Conservation (phyloP, 306 rosid genomes). For the Potentilla sterilis region DNA sequence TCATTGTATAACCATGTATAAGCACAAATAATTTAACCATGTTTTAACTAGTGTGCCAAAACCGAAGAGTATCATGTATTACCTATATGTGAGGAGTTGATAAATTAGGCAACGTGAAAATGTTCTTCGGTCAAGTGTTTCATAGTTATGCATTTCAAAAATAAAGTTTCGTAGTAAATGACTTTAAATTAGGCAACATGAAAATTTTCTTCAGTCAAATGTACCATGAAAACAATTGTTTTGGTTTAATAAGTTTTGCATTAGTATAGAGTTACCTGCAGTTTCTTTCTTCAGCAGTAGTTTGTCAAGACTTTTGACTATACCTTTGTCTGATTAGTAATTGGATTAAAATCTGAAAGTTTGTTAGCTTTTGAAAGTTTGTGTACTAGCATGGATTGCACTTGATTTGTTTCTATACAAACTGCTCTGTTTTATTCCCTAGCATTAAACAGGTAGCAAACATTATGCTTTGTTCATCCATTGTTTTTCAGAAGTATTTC, state of each 20-base stretch:
- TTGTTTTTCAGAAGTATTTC: not conserved
- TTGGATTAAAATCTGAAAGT: not conserved
- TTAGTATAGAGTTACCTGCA: not conserved
- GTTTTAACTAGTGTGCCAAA: no score
- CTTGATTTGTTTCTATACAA: not conserved
- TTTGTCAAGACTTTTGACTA: not conserved
- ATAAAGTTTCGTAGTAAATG: not conserved
- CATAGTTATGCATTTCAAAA: no score
- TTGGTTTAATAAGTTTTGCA: not conserved
- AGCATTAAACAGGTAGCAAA: not conserved
- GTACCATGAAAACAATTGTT: not conserved
- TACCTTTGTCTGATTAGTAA: not conserved
- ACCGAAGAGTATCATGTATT: no score
- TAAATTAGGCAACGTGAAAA: not conserved
- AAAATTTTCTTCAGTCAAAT: not conserved
- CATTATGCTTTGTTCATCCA: not conserved
- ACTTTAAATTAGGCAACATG: not conserved
- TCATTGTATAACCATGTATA: not conserved
- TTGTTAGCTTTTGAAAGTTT: not conserved
- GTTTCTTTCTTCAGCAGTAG: constrained; percentile 2
- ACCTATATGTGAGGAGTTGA: not conserved
- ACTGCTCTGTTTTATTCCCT: not conserved
- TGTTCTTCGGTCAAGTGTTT: not conserved
- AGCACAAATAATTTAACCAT: no score
- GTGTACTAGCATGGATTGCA: not conserved